These are phyloP conservation scores for Pythium angustatum DNA, from an alignment of 352 stramenopile genomes.

Conservation along the genomic window DNA sequence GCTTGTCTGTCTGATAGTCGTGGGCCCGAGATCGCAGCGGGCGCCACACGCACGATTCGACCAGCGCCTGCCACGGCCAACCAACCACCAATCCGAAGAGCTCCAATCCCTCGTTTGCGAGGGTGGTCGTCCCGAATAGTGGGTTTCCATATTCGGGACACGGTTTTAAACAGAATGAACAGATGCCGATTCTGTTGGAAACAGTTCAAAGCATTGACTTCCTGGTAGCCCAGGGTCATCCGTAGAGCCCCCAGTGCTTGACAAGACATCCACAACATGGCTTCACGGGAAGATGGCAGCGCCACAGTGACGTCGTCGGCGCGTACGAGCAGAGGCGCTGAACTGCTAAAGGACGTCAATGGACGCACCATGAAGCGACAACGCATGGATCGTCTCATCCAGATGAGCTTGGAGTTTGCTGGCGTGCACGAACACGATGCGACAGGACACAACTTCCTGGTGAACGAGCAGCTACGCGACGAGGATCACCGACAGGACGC, in stretches of 20 bases:
- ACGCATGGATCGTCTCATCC: conserved; percentile 58
- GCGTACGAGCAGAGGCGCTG: no score
- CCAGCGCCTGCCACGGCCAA: not conserved
- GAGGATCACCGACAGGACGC: not conserved
- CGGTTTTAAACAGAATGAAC: conserved; percentile 4
- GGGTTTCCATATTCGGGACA: not conserved
- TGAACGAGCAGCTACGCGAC: not conserved
- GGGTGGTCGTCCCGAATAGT: conserved; percentile 15
- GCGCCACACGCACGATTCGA: no score
- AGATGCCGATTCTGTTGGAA: not conserved
- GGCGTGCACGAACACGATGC: not conserved
- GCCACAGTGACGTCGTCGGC: not conserved
- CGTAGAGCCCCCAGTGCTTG: no score
- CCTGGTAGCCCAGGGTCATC: conserved; percentile 10
- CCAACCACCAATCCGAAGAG: conserved; percentile 9
- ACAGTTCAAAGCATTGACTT: conserved; percentile 6
- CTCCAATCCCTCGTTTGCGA: no score
- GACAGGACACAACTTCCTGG: not conserved
- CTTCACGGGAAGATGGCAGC: conserved; percentile 1
- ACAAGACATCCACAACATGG: conserved; percentile 1
- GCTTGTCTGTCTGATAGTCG: conserved; percentile 27
- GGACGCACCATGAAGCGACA: conserved; percentile 39
- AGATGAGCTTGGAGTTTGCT: conserved; percentile 46
- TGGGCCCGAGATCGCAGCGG: no score
- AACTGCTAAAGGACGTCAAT: not conserved